Conservation (phyloP, 202 grass and related monocot genomes). For the Cymbopogon flexuosus region DNA sequence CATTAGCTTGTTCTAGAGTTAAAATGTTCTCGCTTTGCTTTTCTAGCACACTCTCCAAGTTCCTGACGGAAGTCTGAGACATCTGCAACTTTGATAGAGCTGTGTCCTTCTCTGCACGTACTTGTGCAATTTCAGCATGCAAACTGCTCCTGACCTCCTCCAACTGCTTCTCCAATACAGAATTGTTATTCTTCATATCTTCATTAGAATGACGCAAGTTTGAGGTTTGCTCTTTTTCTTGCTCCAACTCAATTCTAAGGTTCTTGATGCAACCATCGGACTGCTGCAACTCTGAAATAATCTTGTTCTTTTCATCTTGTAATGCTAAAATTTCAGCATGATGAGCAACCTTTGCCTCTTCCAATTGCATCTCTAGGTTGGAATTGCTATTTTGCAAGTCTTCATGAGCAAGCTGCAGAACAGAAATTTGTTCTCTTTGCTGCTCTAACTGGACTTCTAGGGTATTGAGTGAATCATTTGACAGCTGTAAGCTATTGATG, state of each 20-base stretch:
- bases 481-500: conserved; percentile 26
- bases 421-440: conserved; percentile 16
- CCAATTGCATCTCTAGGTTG: conserved; percentile 27
- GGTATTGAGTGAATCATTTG: conserved; percentile 32
- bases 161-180: conserved; percentile 31
- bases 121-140: conserved; percentile 40
- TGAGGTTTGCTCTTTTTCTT: conserved; percentile 31
- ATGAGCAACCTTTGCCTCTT: conserved; percentile 21
- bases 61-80: conserved; percentile 37
- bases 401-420: conserved; percentile 40
- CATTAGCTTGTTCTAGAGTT: conserved; percentile 39
- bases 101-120: conserved; percentile 44
- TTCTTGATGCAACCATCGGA: conserved; percentile 31
- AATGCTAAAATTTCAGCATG: conserved; percentile 34
- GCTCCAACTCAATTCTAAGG: conserved; percentile 35
- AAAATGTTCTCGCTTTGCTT: conserved; percentile 30
- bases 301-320: conserved; percentile 37
- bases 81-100: conserved; percentile 34
- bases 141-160: conserved; percentile 45
- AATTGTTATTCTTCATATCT: conserved; percentile 37
- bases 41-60: conserved; percentile 44
- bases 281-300: conserved; percentile 33
- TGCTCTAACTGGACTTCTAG: conserved; percentile 35
- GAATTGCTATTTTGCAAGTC: conserved; percentile 29
- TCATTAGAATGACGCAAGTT: conserved; percentile 38